phyloP scores from a whole-genome alignment of 2,329 filamentous ascomycete species.

The Keithomyces neogunnii region DNA sequence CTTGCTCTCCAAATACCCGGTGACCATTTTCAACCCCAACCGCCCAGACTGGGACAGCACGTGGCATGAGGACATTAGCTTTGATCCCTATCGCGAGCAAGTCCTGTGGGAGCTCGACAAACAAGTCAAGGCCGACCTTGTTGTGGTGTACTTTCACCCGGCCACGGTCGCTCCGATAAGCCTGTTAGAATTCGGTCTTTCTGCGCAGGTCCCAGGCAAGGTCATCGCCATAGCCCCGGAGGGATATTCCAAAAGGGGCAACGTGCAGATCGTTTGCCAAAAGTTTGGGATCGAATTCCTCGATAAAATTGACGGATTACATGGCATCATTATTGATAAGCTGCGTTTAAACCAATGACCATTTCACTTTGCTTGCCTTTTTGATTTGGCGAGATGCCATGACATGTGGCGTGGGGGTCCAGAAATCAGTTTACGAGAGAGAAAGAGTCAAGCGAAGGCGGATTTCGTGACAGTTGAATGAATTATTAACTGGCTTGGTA shows the following conservation, averaged over 20 bases:
- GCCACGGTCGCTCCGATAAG: constrained; percentile 46
- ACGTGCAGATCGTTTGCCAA: constrained; percentile 49
- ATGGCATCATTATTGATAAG: not conserved
- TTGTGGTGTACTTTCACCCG: constrained; percentile 49
- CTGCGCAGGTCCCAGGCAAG: constrained; percentile 22
- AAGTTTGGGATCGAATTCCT: constrained; percentile 34
- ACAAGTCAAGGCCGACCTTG: constrained; percentile 41
- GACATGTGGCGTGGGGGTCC: too few species aligned
- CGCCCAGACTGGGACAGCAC: constrained; percentile 12
- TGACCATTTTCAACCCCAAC: constrained; percentile 1
- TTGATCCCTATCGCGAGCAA: constrained; percentile 41
- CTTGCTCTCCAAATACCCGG: not conserved
- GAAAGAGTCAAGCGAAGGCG: too few species aligned
- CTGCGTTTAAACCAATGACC: not conserved
- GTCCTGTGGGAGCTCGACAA: constrained; percentile 53
- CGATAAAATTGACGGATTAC: constrained; percentile 19
- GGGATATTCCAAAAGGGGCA: constrained; percentile 49
- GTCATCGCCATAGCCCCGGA: constrained; percentile 47
- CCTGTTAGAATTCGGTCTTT: constrained; percentile 52
- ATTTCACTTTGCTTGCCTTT: too few species aligned
- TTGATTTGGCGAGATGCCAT: too few species aligned
- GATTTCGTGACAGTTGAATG: too few species aligned
- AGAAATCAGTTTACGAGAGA: too few species aligned
- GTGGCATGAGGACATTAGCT: constrained; percentile 41
- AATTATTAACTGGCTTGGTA: too few species aligned